phyloP scores from a whole-genome alignment of 208 protist species.

The Acanthamoeba royreba region DNA sequence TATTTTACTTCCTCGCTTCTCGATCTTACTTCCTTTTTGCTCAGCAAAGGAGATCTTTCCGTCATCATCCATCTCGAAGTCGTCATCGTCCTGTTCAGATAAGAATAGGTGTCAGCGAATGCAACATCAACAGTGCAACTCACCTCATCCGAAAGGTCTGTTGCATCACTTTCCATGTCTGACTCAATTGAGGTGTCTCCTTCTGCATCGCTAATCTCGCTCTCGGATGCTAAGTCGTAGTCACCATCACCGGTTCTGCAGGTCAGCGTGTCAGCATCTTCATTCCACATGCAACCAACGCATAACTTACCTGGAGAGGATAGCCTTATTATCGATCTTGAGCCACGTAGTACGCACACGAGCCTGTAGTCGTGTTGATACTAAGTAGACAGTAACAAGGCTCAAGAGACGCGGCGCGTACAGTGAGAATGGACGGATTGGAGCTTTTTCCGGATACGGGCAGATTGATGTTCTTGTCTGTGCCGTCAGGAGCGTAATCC shows the following conservation, averaged over 20 bases:
- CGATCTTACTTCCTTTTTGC: not conserved
- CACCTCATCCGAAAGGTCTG: not conserved
- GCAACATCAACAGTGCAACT: not conserved
- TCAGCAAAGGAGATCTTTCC: not conserved
- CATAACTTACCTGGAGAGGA: not conserved
- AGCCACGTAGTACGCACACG: not conserved
- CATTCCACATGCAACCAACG: not conserved
- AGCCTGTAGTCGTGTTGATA: not conserved
- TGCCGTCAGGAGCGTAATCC: not conserved
- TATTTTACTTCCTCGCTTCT: not conserved
- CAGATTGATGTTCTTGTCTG: not conserved
- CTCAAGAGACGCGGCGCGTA: not conserved
- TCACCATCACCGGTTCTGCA: not conserved
- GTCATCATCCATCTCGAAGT: not conserved
- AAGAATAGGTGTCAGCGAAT: not conserved
- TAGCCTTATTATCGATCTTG: constrained; percentile 17
- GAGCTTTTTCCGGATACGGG: not conserved
- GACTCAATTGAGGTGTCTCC: not conserved
- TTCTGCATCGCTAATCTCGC: not conserved
- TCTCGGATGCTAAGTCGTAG: not conserved
- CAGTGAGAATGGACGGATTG: not conserved
- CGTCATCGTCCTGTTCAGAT: not conserved
- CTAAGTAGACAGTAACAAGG: not conserved
- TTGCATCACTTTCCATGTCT: not conserved
- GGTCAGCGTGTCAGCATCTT: not conserved